Evolutionary conservation across 805 yeast genomes (phyloP).

Genomic region (Starmerella apicola): DNA sequence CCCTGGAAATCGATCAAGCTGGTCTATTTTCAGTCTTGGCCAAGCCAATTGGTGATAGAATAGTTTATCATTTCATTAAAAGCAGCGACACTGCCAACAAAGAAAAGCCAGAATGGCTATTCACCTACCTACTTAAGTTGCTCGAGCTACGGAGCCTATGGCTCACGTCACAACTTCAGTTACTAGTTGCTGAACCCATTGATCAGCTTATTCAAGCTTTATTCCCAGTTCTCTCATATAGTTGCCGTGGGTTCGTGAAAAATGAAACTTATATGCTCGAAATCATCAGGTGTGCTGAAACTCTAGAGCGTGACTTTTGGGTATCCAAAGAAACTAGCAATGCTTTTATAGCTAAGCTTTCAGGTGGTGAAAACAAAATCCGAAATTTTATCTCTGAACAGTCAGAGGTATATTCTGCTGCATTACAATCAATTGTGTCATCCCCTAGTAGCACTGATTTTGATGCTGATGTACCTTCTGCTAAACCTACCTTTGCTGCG

Average conservation of each 20-base stretch:
- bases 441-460: conserved; percentile 34
- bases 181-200: conserved; percentile 23
- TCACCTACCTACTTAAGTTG: conserved; percentile 32
- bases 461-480: conserved; percentile 32
- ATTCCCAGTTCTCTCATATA: conserved; percentile 26
- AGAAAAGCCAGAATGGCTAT: conserved; percentile 63
- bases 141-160: conserved; percentile 27
- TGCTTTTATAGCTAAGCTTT: not conserved
- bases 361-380: not conserved
- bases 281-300: conserved; percentile 3
- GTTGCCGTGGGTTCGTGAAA: conserved; percentile 7
- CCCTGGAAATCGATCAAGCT: conserved; percentile 16
- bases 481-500: conserved; percentile 55
- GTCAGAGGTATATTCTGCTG: not conserved
- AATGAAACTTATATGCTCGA: conserved; percentile 12
- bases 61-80: conserved; percentile 45
- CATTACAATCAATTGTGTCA: not conserved
- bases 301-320: conserved; percentile 5
- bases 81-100: conserved; percentile 47
- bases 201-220: conserved; percentile 37
- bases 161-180: conserved; percentile 21
- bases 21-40: conserved; percentile 36
- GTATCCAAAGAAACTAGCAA: not conserved
- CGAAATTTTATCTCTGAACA: conserved; percentile 2
- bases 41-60: conserved; percentile 36